Percentiles rank a stretch among this genome's conserved stretches.
Evolutionary conservation across 176 grass and related monocot genomes (phyloP).

Genomic region (Saccharum officinarum): DNA sequence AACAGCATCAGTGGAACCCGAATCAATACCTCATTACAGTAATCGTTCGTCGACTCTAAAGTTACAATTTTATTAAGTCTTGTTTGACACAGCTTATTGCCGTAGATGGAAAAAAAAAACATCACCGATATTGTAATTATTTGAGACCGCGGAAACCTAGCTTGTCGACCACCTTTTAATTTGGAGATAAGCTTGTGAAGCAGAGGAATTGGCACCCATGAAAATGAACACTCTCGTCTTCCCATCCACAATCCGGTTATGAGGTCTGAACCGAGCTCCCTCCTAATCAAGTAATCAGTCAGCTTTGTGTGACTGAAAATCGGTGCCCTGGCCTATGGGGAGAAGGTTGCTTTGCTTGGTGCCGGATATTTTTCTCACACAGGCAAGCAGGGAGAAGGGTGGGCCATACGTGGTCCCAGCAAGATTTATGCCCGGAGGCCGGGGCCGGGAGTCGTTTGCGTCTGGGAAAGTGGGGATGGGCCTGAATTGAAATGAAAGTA

Average conservation of each 20-base stretch:
- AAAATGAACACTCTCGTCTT: neutral
- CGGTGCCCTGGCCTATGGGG: neutral
- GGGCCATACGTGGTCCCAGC: neutral
- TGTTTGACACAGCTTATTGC: neutral
- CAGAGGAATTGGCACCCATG: neutral
- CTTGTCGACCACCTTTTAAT: neutral
- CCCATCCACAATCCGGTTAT: neutral
- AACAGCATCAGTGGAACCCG: too few relatives aligned
- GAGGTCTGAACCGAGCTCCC: neutral
- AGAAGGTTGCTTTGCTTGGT: neutral
- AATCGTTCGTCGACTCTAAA: neutral
- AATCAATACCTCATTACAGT: too few relatives aligned
- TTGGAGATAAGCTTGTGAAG: neutral
- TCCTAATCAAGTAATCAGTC: neutral
- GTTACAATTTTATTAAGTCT: neutral
- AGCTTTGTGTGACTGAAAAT: neutral
- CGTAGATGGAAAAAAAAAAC: too few relatives aligned
- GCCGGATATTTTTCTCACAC: slow-evolving; percentile 1
- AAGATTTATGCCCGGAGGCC: slow-evolving; percentile 1
- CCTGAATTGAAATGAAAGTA: neutral
- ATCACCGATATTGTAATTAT: neutral
- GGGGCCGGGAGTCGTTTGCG: neutral
- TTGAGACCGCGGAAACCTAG: neutral
- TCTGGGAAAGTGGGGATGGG: neutral
- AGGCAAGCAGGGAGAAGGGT: neutral